Base-by-base conservation (phyloP, 2,329 filamentous ascomycete genomes). In the Ceratocystis destructans region DNA sequence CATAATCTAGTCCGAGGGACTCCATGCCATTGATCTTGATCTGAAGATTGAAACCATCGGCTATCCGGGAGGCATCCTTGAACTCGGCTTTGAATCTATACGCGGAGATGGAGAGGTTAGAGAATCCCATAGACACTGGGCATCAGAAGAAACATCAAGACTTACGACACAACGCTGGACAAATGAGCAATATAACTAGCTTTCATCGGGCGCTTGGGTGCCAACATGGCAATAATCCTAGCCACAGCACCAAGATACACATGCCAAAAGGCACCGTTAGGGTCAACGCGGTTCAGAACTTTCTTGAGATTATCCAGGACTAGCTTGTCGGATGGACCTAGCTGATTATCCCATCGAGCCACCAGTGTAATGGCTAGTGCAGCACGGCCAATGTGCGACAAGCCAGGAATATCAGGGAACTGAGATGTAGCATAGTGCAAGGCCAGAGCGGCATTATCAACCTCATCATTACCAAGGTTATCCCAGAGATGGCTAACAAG, bases 391-490 rank as follows among this genome's bases (percentile, higher is more conserved):
- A 84, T 74, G 72, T 96, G 91, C 1, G 84, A 86, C 31, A 95
- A 76, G 0, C 90, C 90, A 48, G 93, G 89, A 1, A 82, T 80
- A 15, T 83, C 81, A 0, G 92, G 79, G 45, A 87, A 77, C 0
- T 89, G 85, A 0, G 82, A 84, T 5, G 89, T 84, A 1, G 88
- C 87, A 68, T 83, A 79, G 71, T 91, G 85, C n/a, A 96, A 76
- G 6, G 87, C 87, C 63, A 84, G 83, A 2, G 87, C 82, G 0
- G 88, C 83, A 69, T 86, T 86, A 6, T 77, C 74, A 57, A 80
- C 79, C 25, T 76, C 74, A 64, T 79, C 75, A 66, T 80, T 75
- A 1, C 83, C 83, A 62, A 75, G 72, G 20, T 79, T 75, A 45
- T 74, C 72, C 83, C 83, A 86, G 17, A 83, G 78, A 33, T 80